Evolutionary conservation across 305 asterid species (phyloP).

Genomic region (Fraxinus nigra): DNA sequence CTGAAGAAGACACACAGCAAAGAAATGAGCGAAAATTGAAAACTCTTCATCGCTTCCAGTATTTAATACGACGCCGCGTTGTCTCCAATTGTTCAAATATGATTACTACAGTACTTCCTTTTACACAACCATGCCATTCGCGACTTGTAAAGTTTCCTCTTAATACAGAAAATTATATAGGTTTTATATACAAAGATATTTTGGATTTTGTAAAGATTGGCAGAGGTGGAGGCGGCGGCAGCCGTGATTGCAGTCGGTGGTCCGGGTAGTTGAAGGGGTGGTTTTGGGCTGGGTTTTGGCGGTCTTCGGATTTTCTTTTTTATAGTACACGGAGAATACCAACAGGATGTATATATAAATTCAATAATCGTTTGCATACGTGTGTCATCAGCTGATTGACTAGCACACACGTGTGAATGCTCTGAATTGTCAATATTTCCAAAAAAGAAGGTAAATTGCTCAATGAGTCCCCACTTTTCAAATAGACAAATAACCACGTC

Average conservation of each 20-base stretch:
- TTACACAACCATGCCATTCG: conserved; percentile 18
- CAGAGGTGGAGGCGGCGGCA: conserved; percentile 1
- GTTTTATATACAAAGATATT: background rate
- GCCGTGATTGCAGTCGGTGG: conserved; percentile 1
- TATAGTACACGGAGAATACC: background rate
- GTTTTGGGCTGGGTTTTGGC: conserved; percentile 24
- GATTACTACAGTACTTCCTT: conserved; percentile 5
- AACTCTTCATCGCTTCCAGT: conserved; percentile 44
- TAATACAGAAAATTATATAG: background rate
- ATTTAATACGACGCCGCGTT: conserved; percentile 10
- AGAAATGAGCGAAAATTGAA: conserved; percentile 24
- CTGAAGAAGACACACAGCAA: conserved; percentile 29
- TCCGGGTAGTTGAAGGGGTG: background rate
- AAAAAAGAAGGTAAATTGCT: background rate
- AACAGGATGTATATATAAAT: no score
- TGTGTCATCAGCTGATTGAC: background rate
- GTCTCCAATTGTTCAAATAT: background rate
- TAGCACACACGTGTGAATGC: background rate
- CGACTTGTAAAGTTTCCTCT: conserved; percentile 16
- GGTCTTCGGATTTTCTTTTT: conserved; percentile 17
- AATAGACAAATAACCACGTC: background rate
- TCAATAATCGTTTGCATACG: background rate
- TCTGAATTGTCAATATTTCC: background rate
- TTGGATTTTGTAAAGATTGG: background rate
- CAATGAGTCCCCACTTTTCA: background rate